phyloP scores from a whole-genome alignment of 805 yeast species.

The Wickerhamiella brachini region DNA sequence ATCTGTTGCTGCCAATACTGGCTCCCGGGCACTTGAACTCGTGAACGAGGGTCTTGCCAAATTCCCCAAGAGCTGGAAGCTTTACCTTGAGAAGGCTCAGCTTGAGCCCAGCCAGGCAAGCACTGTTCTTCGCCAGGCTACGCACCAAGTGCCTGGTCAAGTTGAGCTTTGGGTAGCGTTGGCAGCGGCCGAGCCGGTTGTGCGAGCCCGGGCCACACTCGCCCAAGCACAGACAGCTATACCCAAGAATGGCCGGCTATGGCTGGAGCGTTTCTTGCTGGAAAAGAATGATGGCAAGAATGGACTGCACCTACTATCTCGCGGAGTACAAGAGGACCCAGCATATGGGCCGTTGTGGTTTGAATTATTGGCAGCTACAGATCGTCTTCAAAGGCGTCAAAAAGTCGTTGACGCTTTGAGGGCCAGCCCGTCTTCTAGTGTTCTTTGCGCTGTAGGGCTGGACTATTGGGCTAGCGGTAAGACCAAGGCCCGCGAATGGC shows the following conservation, averaged over 20 bases:
- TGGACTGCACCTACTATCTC: conserved; percentile 38
- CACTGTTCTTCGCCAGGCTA: conserved; percentile 10
- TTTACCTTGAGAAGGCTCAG: conserved; percentile 54
- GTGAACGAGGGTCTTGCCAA: conserved; percentile 33
- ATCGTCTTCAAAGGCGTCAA: conserved; percentile 36
- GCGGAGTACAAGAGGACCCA: conserved; percentile 48
- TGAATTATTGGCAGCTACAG: conserved; percentile 35
- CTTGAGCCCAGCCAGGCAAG: conserved; percentile 39
- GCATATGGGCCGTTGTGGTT: conserved; percentile 52
- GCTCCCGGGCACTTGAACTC: conserved; percentile 28
- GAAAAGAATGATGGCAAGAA: conserved; percentile 40
- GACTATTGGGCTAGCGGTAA: conserved; percentile 57
- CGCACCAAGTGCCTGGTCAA: conserved; percentile 31
- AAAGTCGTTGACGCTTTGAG: conserved; percentile 60
- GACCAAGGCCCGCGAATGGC: conserved; percentile 57
- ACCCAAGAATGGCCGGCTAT: conserved; percentile 23
- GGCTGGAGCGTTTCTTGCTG: conserved; percentile 43
- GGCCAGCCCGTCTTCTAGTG: conserved; percentile 41
- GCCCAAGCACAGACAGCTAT: background rate
- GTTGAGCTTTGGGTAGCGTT: conserved; percentile 41
- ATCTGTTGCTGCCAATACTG: background rate
- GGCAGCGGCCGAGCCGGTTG: conserved; percentile 28
- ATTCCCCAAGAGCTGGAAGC: conserved; percentile 38
- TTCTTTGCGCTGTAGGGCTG: conserved; percentile 51
- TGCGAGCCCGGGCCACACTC: background rate